Conservation (phyloP, 306 rosid species). For the Alnus glutinosa region DNA sequence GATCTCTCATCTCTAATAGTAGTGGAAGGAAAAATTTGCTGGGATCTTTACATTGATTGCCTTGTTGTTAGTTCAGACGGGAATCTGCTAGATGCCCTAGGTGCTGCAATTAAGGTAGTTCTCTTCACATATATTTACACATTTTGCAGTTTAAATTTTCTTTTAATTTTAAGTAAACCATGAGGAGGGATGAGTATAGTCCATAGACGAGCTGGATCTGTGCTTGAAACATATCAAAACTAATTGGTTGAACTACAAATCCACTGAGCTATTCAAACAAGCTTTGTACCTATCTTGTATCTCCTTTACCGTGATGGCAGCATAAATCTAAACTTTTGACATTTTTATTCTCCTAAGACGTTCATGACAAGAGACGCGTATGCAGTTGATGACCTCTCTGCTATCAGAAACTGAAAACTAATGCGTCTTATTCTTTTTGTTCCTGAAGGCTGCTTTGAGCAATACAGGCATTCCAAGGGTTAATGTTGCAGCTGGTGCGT, state of each 20-base stretch:
- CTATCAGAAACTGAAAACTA: background rate
- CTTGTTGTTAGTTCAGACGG: conserved; percentile 88
- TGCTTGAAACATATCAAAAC: background rate
- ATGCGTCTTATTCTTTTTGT: conserved; percentile 24
- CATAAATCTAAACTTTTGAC: background rate
- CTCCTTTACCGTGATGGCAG: background rate
- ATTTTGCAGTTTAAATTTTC: background rate
- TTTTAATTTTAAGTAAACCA: background rate
- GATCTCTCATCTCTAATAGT: conserved; percentile 69
- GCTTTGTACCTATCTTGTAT: background rate
- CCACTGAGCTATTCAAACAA: background rate
- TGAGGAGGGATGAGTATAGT: background rate
- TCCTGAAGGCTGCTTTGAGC: conserved; percentile 80
- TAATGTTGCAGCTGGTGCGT: conserved; percentile 53
- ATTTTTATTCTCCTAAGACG: background rate
- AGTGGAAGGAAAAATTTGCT: conserved; percentile 81
- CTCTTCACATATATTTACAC: background rate
- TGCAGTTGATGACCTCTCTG: background rate
- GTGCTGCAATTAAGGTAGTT: conserved; percentile 89
- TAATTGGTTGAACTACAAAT: background rate
- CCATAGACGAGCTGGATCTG: background rate
- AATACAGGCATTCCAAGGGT: conserved; percentile 85
- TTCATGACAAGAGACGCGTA: background rate
- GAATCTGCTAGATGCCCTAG: conserved; percentile 79
- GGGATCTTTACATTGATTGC: conserved; percentile 92